These are phyloP conservation scores for Ceratocystis cacaofunesta DNA, from an alignment of 2,329 filamentous ascomycete genomes.

Conservation along the genomic window DNA sequence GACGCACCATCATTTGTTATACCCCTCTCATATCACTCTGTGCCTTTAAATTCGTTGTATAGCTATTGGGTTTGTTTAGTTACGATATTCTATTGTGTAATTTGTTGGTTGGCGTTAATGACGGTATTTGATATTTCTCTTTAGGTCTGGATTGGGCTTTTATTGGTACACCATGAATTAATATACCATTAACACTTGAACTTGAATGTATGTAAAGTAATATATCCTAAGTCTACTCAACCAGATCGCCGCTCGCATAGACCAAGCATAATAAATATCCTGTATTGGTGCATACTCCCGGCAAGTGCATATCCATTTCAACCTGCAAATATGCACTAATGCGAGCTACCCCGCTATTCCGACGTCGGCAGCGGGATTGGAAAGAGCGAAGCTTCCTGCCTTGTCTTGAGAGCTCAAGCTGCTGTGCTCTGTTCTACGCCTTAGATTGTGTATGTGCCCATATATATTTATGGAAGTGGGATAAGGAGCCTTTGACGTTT, in stretches of 20 bases:
- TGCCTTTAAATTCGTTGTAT: no score
- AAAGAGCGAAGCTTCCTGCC: not conserved
- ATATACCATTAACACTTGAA: no score
- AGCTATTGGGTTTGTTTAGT: no score
- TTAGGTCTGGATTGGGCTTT: no score
- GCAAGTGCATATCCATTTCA: not conserved
- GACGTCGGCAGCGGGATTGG: not conserved
- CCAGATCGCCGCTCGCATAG: no score
- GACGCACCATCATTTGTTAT: not conserved
- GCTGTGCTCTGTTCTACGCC: not conserved
- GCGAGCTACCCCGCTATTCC: slow-evolving; percentile 5
- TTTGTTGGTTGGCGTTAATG: no score
- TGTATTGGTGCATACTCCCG: not conserved
- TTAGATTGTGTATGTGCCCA: not conserved
- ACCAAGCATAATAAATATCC: not conserved
- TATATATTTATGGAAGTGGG: not conserved
- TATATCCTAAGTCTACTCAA: no score
- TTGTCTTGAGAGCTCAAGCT: not conserved
- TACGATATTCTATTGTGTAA: no score
- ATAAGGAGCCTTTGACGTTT: not conserved
- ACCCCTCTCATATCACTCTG: no score
- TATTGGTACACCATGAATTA: no score
- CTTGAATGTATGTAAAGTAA: no score
- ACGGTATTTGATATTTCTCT: no score
- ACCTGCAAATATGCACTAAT: not conserved